These are phyloP conservation scores for Sarcodon aspratus DNA, from an alignment of 768 basidiomycete genomes.

Conservation along the genomic window DNA sequence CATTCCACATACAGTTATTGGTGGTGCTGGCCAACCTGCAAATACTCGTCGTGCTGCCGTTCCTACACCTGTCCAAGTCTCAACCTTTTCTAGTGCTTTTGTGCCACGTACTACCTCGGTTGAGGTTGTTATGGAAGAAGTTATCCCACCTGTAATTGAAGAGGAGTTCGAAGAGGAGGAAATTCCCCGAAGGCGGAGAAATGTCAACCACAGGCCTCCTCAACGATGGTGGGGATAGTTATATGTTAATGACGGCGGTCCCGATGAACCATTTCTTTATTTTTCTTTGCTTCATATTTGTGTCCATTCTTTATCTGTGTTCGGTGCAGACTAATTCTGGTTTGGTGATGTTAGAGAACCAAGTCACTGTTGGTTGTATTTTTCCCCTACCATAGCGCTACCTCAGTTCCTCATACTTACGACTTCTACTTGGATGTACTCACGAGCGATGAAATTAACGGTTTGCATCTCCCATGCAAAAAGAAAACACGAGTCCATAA, in stretches of 20 bases:
- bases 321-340: slow-evolving; percentile 11
- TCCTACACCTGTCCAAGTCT: slow-evolving; percentile 57
- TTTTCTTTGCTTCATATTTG: slow-evolving; percentile 15
- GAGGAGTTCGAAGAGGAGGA: slow-evolving; percentile 34
- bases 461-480: slow-evolving; percentile 4
- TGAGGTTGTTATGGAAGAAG: slow-evolving; percentile 47
- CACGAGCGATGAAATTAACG: slow-evolving; percentile 7
- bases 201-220: slow-evolving; percentile 9
- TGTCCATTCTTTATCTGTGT: slow-evolving; percentile 8
- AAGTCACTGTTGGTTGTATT: neutral
- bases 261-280: slow-evolving; percentile 13
- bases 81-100: slow-evolving; percentile 42
- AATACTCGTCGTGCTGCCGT: slow-evolving; percentile 66
- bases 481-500: slow-evolving; percentile 1
- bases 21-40: slow-evolving; percentile 65
- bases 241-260: slow-evolving; percentile 10
- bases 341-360: slow-evolving; percentile 8
- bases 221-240: slow-evolving; percentile 16
- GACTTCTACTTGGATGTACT: slow-evolving; percentile 7
- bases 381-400: too few relatives aligned
- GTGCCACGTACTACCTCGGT: slow-evolving; percentile 63
- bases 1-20: slow-evolving; percentile 25
- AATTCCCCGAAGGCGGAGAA: slow-evolving; percentile 8
- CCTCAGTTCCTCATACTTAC: slow-evolving; percentile 9
- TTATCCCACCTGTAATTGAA: slow-evolving; percentile 15